Base-by-base conservation (phyloP, 1,284 basidiomycete species). In the Omphalotus olearius region DNA sequence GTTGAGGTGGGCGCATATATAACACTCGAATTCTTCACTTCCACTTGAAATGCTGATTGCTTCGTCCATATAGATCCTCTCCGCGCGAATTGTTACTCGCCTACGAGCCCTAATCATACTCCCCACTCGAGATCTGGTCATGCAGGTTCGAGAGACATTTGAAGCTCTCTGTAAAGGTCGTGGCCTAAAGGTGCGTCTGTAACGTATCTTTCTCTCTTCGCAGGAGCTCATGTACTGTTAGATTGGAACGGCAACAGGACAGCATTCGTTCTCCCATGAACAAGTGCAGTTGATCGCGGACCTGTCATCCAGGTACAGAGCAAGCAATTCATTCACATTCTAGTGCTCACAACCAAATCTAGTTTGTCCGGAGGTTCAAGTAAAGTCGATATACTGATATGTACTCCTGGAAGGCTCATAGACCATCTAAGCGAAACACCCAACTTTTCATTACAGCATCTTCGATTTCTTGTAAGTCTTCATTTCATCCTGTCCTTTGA, bases 61-160 rank as follows among this genome's bases (percentile, higher is more conserved):
- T 23, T 23, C 23, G 23, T 23, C 5, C 18, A 1, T 23, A 20
- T 53, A 93, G 88, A 75, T 86, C 6, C 72, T 97, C 11, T 82
- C 87, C 2, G 66, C 74, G 0, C 78, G 92, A 41, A 73, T 91
- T 16, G 80, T 95, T 6, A 93, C 89, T 0, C 82, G 91, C 26
- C 69, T 99, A 11, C 80, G 97, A n/a, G 95, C 96, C 0, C 76
- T 99, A 4, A 77, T 99, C 38, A 87, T 99, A 1, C 73, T 99
- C 0, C 97, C 97, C 0, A 99, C 97, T 2, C 80, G 94, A 45
- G 97, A 99, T 69, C 76, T 99, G n/a, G 97, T 98, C 2, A 72
- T 74, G 0, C 96, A 99, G 72, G 95, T 98, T 2, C 76, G 85
- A 38, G 94, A 97, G 69, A 96, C 92, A 0, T 85, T 99, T 54